Evolutionary conservation across 345 rosid species (phyloP).

Genomic region (Lepidium africanum): DNA sequence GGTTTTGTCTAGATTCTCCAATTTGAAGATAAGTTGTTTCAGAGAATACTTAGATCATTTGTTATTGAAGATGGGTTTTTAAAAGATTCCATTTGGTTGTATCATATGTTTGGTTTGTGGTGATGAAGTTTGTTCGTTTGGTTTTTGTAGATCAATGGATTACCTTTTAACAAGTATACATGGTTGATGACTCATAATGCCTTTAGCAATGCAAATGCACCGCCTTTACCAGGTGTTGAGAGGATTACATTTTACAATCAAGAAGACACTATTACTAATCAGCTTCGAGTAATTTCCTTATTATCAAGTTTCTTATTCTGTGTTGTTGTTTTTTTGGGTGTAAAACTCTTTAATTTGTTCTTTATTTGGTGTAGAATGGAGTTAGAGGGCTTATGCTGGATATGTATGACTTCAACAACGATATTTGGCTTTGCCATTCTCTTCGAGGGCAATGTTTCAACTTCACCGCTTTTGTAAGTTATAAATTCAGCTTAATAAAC

Average conservation of each 20-base stretch:
- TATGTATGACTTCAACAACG: constrained; percentile 81
- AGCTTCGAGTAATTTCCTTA: constrained; percentile 47
- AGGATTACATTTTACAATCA: constrained; percentile 88
- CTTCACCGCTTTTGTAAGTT: constrained; percentile 92
- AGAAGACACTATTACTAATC: constrained; percentile 87
- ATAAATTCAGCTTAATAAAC: background rate
- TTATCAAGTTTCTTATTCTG: background rate
- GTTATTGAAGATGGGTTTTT: background rate
- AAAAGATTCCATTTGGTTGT: background rate
- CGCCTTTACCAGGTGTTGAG: constrained; percentile 69
- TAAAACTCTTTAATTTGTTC: background rate
- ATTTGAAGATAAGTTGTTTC: background rate
- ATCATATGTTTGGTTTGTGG: background rate
- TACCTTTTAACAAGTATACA: constrained; percentile 90
- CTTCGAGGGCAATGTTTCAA: constrained; percentile 88
- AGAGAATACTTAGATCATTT: background rate
- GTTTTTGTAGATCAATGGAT: constrained; percentile 48
- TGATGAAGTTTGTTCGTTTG: background rate
- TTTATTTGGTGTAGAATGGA: constrained; percentile 56
- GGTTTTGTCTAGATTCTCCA: background rate
- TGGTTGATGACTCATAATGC: constrained; percentile 96
- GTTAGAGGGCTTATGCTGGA: constrained; percentile 96
- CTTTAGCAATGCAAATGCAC: constrained; percentile 84
- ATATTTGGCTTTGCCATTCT: constrained; percentile 98
- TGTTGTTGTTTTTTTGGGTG: background rate